Percentiles rank a stretch among this genome's conserved stretches.
These are phyloP conservation scores for Russula emetica DNA, from an alignment of 768 basidiomycete genomes.

Conservation along the genomic window DNA sequence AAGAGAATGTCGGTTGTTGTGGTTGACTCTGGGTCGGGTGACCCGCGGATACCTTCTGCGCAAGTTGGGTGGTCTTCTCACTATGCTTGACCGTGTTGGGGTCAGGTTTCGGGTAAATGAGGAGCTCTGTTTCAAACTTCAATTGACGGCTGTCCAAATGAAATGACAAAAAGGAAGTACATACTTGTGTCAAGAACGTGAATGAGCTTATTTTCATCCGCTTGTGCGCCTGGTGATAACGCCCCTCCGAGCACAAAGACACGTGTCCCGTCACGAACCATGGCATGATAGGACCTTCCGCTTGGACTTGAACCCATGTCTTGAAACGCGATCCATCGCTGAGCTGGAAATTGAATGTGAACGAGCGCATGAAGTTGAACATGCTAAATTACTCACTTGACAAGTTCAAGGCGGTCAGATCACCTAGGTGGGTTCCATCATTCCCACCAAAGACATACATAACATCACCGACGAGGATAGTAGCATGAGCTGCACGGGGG, in stretches of 20 bases:
- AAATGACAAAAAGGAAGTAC: no score
- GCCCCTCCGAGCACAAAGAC: slow-evolving; percentile 95
- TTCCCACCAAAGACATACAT: slow-evolving; percentile 97
- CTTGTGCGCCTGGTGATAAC: slow-evolving; percentile 54
- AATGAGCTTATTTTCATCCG: slow-evolving; percentile 74
- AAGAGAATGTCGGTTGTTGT: slow-evolving; percentile 37
- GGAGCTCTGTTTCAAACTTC: slow-evolving; percentile 57
- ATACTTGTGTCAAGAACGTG: slow-evolving; percentile 96
- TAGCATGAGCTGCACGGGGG: slow-evolving; percentile 92
- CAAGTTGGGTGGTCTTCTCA: slow-evolving; percentile 30
- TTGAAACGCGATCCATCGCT: slow-evolving; percentile 99
- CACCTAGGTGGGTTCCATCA: slow-evolving; percentile 91
- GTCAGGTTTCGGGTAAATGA: slow-evolving; percentile 74
- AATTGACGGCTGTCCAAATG: neutral
- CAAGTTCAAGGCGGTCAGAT: slow-evolving; percentile 95
- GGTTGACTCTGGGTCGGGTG: slow-evolving; percentile 16
- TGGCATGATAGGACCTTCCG: slow-evolving; percentile 93
- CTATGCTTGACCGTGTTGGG: slow-evolving; percentile 43
- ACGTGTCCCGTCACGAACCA: slow-evolving; percentile 85
- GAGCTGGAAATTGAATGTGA: slow-evolving; percentile 53
- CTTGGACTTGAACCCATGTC: slow-evolving; percentile 91
- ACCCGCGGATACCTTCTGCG: slow-evolving; percentile 47
- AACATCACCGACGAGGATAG: slow-evolving; percentile 93
- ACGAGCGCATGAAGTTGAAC: neutral
- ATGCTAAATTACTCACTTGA: slow-evolving; percentile 65